These are phyloP conservation scores for Entomortierella beljakovae DNA, from an alignment of 192 early-diverging fungal genomes.

Conservation along the genomic window DNA sequence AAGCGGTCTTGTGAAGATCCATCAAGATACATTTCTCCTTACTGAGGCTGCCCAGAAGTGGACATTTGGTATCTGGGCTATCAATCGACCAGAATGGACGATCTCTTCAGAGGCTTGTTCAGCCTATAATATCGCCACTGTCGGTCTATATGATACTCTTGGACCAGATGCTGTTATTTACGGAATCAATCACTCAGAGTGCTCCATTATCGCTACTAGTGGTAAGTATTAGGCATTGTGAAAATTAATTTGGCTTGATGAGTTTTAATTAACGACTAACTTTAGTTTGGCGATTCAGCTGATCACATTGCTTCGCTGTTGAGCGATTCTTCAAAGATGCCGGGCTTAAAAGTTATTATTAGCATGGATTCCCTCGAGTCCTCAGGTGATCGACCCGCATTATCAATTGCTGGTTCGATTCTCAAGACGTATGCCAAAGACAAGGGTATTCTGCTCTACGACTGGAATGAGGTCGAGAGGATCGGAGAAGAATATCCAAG, in stretches of 20 bases:
- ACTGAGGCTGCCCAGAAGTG: constrained; percentile 32
- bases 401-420: constrained; percentile 24
- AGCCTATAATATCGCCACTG: constrained; percentile 72
- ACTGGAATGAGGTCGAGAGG: constrained; percentile 69
- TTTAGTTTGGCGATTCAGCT: constrained; percentile 21
- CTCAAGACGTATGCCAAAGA: constrained; percentile 75
- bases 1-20: constrained; percentile 73
- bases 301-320: constrained; percentile 64
- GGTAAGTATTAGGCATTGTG: constrained; percentile 13
- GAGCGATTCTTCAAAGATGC: constrained; percentile 68
- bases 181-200: constrained; percentile 88
- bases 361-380: constrained; percentile 78
- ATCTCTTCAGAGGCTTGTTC: constrained; percentile 75
- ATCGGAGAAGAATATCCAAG: constrained; percentile 67
- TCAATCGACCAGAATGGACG: constrained; percentile 83
- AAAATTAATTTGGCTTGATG: neutral
- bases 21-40: constrained; percentile 24
- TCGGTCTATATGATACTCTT: constrained; percentile 92
- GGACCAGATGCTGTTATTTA: constrained; percentile 87
- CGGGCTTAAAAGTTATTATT: constrained; percentile 78
- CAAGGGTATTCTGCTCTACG: constrained; percentile 67
- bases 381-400: constrained; percentile 22
- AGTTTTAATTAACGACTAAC: neutral
- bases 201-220: constrained; percentile 75
- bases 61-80: constrained; percentile 77